phyloP scores from a whole-genome alignment of 352 stramenopile genomes.

The Pythium insidiosum region DNA sequence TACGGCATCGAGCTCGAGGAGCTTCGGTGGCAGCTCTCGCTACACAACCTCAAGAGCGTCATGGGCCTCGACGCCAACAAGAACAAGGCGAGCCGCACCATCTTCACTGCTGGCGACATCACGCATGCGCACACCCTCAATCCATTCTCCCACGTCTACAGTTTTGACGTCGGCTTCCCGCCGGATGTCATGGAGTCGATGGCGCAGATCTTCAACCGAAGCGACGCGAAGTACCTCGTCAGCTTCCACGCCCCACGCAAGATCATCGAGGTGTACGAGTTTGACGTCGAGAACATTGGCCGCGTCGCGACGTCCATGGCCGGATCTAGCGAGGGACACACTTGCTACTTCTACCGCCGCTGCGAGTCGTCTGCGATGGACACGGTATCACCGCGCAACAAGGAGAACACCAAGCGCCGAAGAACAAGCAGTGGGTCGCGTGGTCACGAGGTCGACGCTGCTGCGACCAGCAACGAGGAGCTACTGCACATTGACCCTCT shows the following conservation, averaged over 20 bases:
- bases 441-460: conserved; percentile 17
- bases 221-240: conserved; percentile 86
- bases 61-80: conserved; percentile 61
- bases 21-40: conserved; percentile 90
- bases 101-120: conserved; percentile 94
- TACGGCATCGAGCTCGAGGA: conserved; percentile 96
- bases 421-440: conserved; percentile 3
- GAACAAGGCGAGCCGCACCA: conserved; percentile 48
- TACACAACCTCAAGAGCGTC: conserved; percentile 90
- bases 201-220: conserved; percentile 91
- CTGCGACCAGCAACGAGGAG: conserved; percentile 1
- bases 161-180: conserved; percentile 98
- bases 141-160: conserved; percentile 98
- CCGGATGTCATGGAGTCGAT: conserved; percentile 91
- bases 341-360: conserved; percentile 95
- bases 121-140: conserved; percentile 91
- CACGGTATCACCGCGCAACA: background rate
- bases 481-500: conserved; percentile 64
- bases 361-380: conserved; percentile 9
- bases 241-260: conserved; percentile 92
- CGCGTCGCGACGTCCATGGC: conserved; percentile 92
- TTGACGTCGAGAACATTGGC: conserved; percentile 87
- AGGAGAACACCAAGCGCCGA: conserved; percentile 13
- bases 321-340: conserved; percentile 94
- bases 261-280: conserved; percentile 91